phyloP scores from a whole-genome alignment of 495 filamentous ascomycete genomes.

The Podospora didyma region DNA sequence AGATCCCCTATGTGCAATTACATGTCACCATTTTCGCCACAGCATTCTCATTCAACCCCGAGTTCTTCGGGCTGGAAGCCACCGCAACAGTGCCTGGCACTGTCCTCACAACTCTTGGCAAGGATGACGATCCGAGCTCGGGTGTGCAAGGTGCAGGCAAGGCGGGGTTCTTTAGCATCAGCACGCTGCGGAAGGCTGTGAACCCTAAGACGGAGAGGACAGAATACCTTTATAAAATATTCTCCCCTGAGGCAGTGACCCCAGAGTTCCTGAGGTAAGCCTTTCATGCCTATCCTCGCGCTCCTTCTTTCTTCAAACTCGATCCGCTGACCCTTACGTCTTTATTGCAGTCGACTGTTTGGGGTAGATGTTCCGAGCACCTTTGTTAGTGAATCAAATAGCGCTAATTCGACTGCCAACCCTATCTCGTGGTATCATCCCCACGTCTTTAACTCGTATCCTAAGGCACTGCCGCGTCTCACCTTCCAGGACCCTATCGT shows the following conservation, averaged over 20 bases:
- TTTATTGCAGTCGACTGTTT: slow-evolving; percentile 29
- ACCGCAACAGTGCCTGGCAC: slow-evolving; percentile 56
- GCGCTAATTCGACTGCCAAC: slow-evolving; percentile 15
- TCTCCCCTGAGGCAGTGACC: slow-evolving; percentile 69
- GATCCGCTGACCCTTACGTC: background rate
- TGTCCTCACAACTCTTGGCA: slow-evolving; percentile 80
- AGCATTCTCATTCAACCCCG: slow-evolving; percentile 59
- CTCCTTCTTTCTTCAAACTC: background rate
- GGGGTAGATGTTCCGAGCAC: slow-evolving; percentile 40
- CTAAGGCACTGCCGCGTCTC: slow-evolving; percentile 72
- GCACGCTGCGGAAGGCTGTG: slow-evolving; percentile 59
- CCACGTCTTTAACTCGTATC: slow-evolving; percentile 75
- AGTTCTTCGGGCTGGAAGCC: slow-evolving; percentile 62
- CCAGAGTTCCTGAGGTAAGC: slow-evolving; percentile 55
- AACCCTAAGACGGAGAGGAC: slow-evolving; percentile 49
- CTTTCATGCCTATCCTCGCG: background rate
- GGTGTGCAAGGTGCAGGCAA: slow-evolving; percentile 57
- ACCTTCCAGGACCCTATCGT: slow-evolving; percentile 82
- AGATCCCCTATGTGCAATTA: slow-evolving; percentile 75
- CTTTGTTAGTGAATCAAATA: slow-evolving; percentile 18
- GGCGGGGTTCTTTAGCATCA: slow-evolving; percentile 84
- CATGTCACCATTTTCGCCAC: slow-evolving; percentile 89
- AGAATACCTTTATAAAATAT: slow-evolving; percentile 95
- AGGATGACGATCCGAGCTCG: slow-evolving; percentile 44
- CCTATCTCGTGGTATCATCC: slow-evolving; percentile 76